phyloP scores from a whole-genome alignment of 805 yeast genomes.

The Tetrapisispora namnaoensis region DNA sequence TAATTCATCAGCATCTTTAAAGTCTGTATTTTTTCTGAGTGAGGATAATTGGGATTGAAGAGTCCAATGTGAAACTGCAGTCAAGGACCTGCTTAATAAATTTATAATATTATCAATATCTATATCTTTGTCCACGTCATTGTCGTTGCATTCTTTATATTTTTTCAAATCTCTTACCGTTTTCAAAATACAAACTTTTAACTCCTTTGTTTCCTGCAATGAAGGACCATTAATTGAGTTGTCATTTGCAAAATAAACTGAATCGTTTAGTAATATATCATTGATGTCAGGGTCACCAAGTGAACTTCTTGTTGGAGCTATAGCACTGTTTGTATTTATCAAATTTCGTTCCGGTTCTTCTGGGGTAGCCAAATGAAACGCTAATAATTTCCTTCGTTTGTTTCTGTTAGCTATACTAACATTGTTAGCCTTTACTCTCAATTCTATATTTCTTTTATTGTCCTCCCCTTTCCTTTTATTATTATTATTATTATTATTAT shows the following conservation, averaged over 20 bases:
- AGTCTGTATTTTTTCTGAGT: constrained; percentile 6
- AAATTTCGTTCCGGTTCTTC: constrained; percentile 12
- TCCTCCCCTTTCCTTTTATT: background rate
- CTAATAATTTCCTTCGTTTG: background rate
- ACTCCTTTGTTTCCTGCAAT: constrained; percentile 15
- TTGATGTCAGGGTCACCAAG: background rate
- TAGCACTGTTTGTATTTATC: constrained; percentile 1
- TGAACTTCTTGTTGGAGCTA: background rate
- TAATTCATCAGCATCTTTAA: background rate
- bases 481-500: background rate
- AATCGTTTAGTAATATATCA: background rate
- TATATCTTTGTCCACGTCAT: background rate
- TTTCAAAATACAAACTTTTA: constrained; percentile 13
- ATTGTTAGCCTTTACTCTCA: background rate
- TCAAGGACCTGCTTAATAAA: constrained; percentile 19
- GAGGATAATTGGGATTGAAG: constrained; percentile 24
- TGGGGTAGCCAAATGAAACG: constrained; percentile 16
- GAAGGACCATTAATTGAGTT: constrained; percentile 7
- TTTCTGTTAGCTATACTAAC: background rate
- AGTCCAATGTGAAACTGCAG: constrained; percentile 26
- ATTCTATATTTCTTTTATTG: background rate
- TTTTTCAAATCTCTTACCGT: constrained; percentile 2
- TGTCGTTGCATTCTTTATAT: background rate
- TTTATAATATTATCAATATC: constrained; percentile 14
- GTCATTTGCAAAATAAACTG: background rate